These are phyloP conservation scores for Zoysia matrella DNA, from an alignment of 202 grass and related monocot genomes.

Conservation along the genomic window DNA sequence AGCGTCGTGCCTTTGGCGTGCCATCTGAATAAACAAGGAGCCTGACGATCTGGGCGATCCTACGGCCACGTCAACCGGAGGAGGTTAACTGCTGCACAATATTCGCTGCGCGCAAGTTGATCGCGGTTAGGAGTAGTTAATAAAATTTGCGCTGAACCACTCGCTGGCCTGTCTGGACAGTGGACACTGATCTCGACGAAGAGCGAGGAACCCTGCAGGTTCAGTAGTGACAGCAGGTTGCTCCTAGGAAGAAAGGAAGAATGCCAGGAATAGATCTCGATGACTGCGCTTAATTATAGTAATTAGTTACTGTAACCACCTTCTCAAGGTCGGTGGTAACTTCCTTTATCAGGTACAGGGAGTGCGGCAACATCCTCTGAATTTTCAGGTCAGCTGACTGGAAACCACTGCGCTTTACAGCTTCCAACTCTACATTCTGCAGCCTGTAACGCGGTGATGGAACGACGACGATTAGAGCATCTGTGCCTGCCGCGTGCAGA, in stretches of 20 bases:
- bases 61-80: conserved; percentile 10
- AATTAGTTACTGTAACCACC: background rate
- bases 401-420: background rate
- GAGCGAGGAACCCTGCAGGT: background rate
- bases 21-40: conserved; percentile 45
- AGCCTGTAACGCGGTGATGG: background rate
- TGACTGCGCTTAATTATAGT: background rate
- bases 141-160: background rate
- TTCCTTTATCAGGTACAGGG: background rate
- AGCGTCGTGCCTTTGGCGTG: conserved; percentile 14
- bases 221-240: conserved; percentile 6
- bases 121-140: background rate
- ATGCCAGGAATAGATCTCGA: background rate
- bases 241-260: conserved; percentile 30
- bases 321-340: background rate
- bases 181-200: background rate
- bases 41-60: conserved; percentile 4
- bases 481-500: background rate
- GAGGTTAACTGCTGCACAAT: background rate
- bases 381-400: background rate
- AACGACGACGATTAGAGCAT: background rate
- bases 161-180: conserved; percentile 2
- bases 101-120: conserved; percentile 19
- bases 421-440: background rate
- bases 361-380: conserved; percentile 4